Base-by-base conservation (phyloP, 306 rosid species). In the Canavalia ensiformis region DNA sequence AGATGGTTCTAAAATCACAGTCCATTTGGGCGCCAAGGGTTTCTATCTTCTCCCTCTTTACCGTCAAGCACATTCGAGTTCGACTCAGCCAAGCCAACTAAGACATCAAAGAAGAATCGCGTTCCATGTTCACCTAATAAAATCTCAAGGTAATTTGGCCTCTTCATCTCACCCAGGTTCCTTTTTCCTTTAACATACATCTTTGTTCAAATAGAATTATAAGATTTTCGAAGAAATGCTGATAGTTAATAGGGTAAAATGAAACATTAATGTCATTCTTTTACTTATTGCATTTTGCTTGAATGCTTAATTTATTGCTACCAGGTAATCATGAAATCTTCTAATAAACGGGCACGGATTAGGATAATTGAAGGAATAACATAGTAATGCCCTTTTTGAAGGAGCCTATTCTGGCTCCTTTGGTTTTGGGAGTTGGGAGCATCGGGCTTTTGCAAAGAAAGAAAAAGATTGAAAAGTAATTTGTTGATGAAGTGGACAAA, bases 21-120 rank as follows among this genome's bases (percentile, higher is more conserved):
- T 51, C 7, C 25, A 6, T 63, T 67, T 3, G 12, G 60, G 60
- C 56, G 74, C 34, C 56, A 68, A 68, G 73, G 54, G 37, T 45
- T 68, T 9, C 2, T 13, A 25, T 28, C 55, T 29, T 68, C 29
- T 6, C 55, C 4, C 0, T 9, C 10, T n/a, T 25, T 18, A 18
- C 25, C 25, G 25, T 18, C 25, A 18, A 18, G 25, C 29, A 66
- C 34, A 46, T 45, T 68, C 37, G 39, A 68, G 45, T 28, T 68
- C 33, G 51, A 30, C 33, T 13, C 57, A 29, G 11, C 50, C 7
- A 13, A 10, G 56, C 1, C 39, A 45, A 44, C 39, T 3, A 67
- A 45, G 34, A 46, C 9, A 30, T 33, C 74, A 12, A 30, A 10
- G 18, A 49, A 51, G n/a, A 70, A 49, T 50, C 46, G 18, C 2